phyloP scores from a whole-genome alignment of 2,329 filamentous ascomycete genomes.

The Venturia asperata region DNA sequence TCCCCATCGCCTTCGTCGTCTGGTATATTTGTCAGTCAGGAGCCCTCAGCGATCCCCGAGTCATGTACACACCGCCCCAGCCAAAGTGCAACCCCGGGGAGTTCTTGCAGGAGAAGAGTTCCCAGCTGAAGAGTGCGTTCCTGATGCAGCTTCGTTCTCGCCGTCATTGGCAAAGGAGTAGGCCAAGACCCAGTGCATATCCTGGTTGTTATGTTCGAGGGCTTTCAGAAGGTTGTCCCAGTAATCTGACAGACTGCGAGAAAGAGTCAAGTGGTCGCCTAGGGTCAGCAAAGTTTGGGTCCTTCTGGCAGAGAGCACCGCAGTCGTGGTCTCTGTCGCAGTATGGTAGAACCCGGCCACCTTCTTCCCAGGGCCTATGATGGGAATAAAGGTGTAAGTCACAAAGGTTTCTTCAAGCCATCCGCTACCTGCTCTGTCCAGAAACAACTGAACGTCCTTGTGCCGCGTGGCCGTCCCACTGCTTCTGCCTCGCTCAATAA shows the following conservation, averaged over 20 bases:
- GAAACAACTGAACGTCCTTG: constrained; percentile 28
- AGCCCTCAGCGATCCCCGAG: no score
- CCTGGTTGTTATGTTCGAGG: constrained; percentile 15
- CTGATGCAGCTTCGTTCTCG: constrained; percentile 6
- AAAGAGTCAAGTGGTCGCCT: constrained; percentile 28
- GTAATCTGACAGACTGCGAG: constrained; percentile 33
- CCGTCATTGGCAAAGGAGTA: constrained; percentile 17
- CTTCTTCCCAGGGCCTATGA: constrained; percentile 33
- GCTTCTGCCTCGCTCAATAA: constrained; percentile 8
- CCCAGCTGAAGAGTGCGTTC: constrained; percentile 9
- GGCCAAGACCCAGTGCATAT: constrained; percentile 17
- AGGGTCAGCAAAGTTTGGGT: constrained; percentile 35
- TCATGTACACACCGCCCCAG: background rate
- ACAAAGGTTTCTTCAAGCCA: constrained; percentile 29
- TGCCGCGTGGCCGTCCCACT: constrained; percentile 27
- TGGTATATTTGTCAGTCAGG: no score
- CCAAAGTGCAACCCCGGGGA: constrained; percentile 8
- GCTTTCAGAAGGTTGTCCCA: constrained; percentile 34
- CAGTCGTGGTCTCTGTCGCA: constrained; percentile 35
- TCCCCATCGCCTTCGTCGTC: constrained; percentile 10
- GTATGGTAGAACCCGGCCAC: constrained; percentile 27
- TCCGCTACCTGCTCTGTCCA: constrained; percentile 22
- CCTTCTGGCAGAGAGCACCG: constrained; percentile 29
- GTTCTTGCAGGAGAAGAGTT: background rate
- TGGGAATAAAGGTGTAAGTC: constrained; percentile 38